Evolutionary conservation across 768 basidiomycete genomes (phyloP).

Genomic region (Daedaleopsis sinensis): DNA sequence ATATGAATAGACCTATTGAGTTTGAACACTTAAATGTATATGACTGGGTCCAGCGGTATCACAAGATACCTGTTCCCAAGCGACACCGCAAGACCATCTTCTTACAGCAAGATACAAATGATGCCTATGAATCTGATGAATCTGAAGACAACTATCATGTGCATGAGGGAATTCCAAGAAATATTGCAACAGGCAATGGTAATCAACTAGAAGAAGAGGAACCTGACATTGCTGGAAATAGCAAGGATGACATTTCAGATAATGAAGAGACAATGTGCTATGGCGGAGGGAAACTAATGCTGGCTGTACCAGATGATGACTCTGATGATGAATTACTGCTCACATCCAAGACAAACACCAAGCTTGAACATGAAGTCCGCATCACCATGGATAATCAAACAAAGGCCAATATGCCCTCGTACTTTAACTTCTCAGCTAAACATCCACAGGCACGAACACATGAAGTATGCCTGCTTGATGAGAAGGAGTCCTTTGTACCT

Average conservation of each 20-base stretch:
- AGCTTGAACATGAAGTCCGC: neutral
- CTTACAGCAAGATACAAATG: too few species aligned
- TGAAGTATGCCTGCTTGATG: neutral
- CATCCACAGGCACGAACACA: neutral
- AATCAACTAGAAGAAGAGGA: too few species aligned
- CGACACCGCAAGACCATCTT: too few species aligned
- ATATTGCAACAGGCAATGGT: too few species aligned
- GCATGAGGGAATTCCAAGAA: too few species aligned
- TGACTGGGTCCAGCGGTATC: too few species aligned
- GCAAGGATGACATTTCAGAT: neutral
- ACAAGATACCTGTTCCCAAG: too few species aligned
- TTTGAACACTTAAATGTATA: too few species aligned
- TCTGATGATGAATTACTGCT: neutral
- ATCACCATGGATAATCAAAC: neutral
- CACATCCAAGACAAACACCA: neutral
- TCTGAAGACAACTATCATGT: too few species aligned
- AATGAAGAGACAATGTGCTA: neutral
- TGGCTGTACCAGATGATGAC: neutral
- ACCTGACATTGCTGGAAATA: too few species aligned
- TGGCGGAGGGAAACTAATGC: neutral
- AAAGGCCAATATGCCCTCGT: neutral
- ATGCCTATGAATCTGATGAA: too few species aligned
- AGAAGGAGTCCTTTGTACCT: conserved; percentile 21
- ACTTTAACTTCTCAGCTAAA: neutral
- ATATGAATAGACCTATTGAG: too few species aligned